Base-by-base conservation (phyloP, 148 eudicot species). In the Oxyria digyna region DNA sequence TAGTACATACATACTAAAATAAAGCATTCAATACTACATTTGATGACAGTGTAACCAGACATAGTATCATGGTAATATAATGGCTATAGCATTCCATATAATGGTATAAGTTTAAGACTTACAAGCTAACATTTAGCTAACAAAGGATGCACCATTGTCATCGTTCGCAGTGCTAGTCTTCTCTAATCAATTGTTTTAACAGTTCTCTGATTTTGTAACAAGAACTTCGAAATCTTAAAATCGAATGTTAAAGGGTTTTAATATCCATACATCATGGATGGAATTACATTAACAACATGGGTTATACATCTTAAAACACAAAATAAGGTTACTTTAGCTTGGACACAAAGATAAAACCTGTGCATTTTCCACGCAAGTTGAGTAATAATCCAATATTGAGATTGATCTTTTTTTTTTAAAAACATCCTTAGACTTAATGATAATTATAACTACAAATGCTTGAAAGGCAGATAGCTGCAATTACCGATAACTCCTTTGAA, bases 401-500 rank as follows among this genome's bases (percentile, higher is more conserved):
- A n/a, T n/a, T n/a, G n/a, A n/a, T n/a, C n/a, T n/a, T n/a, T n/a
- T n/a, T n/a, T n/a, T n/a, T n/a, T n/a, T n/a, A 59, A 29, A 59
- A 59, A 6, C 33, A 14, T 59, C 37, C 10, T 31, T 59, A 27
- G n/a, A 8, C 31, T 24, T 33, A 29, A 29, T 29, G 6, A 59
- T 29, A 59, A 29, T 9, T 5, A 14, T 13, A 59, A 9, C 26
- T 2, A 8, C 8, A 50, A 50, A 18, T 18, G 57, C 27, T 8
- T 55, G 31, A 24, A 10, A 10, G 57, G 14, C 62, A 21, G 9
- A 29, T 43, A 17, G n/a, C 49, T 4, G 42, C 18, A 74, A 89
- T 66, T 84, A 92, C 98, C 78, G 82, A 77, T 23, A 89, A 73
- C 38, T 85, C 95, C 63, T 80, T 78, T 13, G 98, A 81, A 75